A percentile compares a stretch with the other conserved stretches of the same genome.
phyloP scores from a whole-genome alignment of 2,329 filamentous ascomycete species.

The Claviceps sp. region DNA sequence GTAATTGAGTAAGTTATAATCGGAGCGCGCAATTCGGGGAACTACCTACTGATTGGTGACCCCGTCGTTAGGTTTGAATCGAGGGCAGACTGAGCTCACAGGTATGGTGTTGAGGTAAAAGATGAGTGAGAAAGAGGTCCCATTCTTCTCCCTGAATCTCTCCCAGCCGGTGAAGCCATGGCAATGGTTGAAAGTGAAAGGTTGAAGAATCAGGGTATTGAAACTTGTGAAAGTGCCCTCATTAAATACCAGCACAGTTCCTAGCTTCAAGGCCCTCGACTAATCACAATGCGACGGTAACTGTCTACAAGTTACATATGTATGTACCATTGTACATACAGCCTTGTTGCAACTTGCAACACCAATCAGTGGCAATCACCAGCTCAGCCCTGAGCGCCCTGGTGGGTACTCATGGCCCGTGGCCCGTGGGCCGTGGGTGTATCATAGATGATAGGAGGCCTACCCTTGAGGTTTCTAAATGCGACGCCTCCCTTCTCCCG shows the following conservation, averaged over 20 bases:
- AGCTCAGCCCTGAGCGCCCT: too few species aligned
- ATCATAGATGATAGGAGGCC: background rate
- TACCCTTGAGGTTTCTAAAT: background rate
- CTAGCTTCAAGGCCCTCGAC: background rate
- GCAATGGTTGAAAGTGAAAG: background rate
- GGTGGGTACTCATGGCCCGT: too few species aligned
- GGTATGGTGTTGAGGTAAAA: background rate
- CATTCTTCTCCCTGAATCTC: background rate
- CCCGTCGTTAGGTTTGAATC: slow-evolving; percentile 35
- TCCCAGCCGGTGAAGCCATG: slow-evolving; percentile 1
- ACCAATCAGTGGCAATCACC: too few species aligned
- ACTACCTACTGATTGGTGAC: slow-evolving; percentile 33
- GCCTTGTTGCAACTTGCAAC: too few species aligned
- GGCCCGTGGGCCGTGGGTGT: too few species aligned
- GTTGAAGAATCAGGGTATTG: background rate
- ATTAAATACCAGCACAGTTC: background rate
- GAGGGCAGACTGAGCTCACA: background rate
- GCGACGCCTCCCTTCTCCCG: background rate
- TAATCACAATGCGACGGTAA: background rate
- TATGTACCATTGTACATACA: too few species aligned
- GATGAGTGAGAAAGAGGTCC: background rate
- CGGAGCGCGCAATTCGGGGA: slow-evolving; percentile 12
- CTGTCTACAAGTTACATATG: background rate
- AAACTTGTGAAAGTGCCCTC: background rate
- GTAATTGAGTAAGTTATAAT: slow-evolving; percentile 10